These are phyloP conservation scores for Favolaschia claudopus DNA, from an alignment of 768 basidiomycete species.

Conservation along the genomic window DNA sequence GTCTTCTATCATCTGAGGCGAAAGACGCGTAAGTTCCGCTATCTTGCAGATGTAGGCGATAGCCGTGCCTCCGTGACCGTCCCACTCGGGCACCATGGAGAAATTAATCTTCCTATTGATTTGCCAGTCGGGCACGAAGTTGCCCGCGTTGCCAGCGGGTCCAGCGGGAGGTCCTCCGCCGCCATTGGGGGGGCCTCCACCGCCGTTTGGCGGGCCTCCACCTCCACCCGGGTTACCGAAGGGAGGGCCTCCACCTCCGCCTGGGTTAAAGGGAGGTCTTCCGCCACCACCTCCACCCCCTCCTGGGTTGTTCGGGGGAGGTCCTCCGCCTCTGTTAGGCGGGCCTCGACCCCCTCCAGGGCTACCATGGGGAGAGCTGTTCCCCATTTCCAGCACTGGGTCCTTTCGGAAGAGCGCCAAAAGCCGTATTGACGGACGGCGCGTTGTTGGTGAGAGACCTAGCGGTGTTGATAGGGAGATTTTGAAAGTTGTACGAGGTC, in stretches of 20 bases:
- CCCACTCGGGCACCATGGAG: not conserved
- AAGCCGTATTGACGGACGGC: no score
- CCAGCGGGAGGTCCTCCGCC: slow-evolving; percentile 4
- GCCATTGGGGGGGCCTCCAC: not conserved
- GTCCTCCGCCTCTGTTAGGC: not conserved
- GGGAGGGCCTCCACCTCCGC: not conserved
- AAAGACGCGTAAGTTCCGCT: not conserved
- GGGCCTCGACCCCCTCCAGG: no score
- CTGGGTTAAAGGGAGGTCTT: not conserved
- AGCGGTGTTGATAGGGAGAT: no score
- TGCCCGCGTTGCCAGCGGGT: not conserved
- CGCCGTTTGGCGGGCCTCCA: slow-evolving; percentile 4
- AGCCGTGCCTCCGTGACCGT: not conserved
- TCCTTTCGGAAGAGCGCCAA: no score
- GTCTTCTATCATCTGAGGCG: slow-evolving; percentile 3
- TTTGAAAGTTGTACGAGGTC: not conserved
- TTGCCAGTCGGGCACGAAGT: not conserved
- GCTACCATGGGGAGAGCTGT: no score
- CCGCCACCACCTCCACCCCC: not conserved
- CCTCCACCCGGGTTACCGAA: no score
- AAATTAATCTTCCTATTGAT: not conserved
- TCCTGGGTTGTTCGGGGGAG: no score
- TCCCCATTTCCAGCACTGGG: no score
- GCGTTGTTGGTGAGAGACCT: no score
- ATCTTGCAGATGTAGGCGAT: slow-evolving; percentile 1